A percentile compares a stretch with the other conserved stretches of the same genome.
Conservation (phyloP, 2,329 filamentous ascomycete genomes). For the Claviceps sp. region DNA sequence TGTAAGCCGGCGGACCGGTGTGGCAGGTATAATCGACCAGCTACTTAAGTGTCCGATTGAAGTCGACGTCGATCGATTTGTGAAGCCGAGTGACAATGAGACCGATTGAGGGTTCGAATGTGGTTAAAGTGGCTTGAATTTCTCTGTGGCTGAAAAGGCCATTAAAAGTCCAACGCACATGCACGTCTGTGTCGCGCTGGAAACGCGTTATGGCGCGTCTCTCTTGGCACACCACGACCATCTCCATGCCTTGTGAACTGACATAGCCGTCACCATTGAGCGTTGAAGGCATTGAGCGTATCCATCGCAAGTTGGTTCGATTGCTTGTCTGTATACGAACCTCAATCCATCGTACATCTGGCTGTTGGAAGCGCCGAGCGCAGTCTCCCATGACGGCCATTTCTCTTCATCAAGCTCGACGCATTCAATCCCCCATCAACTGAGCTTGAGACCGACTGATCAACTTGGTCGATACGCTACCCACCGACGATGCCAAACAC, state of each 20-base stretch:
- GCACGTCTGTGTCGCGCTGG: constrained; percentile 14
- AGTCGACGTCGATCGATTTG: not conserved
- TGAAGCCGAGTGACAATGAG: too few species aligned
- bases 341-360: not conserved
- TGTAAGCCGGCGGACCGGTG: not conserved
- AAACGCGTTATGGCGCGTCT: constrained; percentile 22
- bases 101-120: not conserved
- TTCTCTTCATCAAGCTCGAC: constrained; percentile 9
- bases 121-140: not conserved
- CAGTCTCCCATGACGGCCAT: constrained; percentile 9
- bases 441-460: constrained; percentile 6
- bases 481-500: constrained; percentile 41
- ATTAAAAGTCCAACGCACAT: constrained; percentile 17
- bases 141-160: constrained; percentile 9
- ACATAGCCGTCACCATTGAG: not conserved
- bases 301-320: not conserved
- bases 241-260: not conserved
- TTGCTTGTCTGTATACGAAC: not conserved
- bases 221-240: constrained; percentile 7
- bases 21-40: not conserved
- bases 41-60: not conserved
- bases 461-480: not conserved
- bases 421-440: constrained; percentile 6
- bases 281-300: not conserved
- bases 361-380: not conserved